These are phyloP conservation scores for Phoma sp. DNA, from an alignment of 2,329 filamentous ascomycete species.

Conservation along the genomic window DNA sequence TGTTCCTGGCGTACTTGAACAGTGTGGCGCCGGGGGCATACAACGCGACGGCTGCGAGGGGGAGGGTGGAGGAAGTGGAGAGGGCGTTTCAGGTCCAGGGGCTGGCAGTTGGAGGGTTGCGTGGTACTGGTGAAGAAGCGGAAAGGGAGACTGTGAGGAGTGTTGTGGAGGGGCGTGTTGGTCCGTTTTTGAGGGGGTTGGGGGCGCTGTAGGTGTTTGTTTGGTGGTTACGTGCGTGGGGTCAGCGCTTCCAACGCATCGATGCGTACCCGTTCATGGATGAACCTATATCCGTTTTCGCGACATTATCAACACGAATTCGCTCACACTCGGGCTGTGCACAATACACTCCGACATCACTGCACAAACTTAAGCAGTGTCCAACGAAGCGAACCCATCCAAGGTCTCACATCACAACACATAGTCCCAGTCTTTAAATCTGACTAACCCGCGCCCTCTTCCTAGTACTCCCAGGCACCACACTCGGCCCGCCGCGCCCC, in stretches of 20 bases:
- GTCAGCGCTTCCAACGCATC: no score
- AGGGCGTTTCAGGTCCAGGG: constrained; percentile 15
- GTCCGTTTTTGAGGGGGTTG: constrained; percentile 8
- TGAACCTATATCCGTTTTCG: no score
- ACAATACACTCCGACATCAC: no score
- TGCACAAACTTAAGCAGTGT: no score
- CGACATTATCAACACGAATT: no score
- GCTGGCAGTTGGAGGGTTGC: no score
- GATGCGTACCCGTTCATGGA: no score
- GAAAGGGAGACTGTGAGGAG: constrained; percentile 12
- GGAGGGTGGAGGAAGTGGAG: constrained; percentile 18
- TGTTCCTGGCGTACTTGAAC: constrained; percentile 53
- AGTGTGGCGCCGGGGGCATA: constrained; percentile 16
- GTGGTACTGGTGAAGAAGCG: not conserved
- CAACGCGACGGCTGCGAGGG: constrained; percentile 15
- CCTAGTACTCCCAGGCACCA: constrained; percentile 44
- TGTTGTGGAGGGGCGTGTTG: constrained; percentile 20
- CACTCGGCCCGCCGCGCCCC: constrained; percentile 43
- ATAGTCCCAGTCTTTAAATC: constrained; percentile 22
- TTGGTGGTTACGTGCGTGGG: no score
- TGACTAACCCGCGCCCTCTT: constrained; percentile 43
- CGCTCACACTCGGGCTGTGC: no score
- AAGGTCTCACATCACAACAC: no score
- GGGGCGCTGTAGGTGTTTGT: not conserved
- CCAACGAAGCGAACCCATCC: no score